Percentiles rank a stretch among this genome's conserved stretches.
Conservation (phyloP, 768 basidiomycete genomes). For the Cystofilobasidium capitatum region DNA sequence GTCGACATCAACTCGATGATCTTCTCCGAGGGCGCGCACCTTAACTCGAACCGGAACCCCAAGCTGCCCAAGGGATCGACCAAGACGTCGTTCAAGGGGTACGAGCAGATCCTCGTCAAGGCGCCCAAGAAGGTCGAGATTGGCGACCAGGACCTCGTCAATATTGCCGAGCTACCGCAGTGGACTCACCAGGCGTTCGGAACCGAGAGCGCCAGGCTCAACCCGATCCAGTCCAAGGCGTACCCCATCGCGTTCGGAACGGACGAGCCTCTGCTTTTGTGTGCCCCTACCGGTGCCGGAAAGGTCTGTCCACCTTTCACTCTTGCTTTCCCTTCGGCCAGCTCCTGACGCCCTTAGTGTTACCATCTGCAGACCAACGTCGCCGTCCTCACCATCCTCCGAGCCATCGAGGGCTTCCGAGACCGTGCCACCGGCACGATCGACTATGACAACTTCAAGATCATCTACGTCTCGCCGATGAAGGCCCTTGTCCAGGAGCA, state of each 20-base stretch:
- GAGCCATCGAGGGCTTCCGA: slow-evolving; percentile 80
- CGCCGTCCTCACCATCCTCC: slow-evolving; percentile 87
- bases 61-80: slow-evolving; percentile 96
- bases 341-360: neutral
- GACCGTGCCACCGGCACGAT: slow-evolving; percentile 68
- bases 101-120: slow-evolving; percentile 95
- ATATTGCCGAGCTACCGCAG: slow-evolving; percentile 59
- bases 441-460: slow-evolving; percentile 84
- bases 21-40: slow-evolving; percentile 89
- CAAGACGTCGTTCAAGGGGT: slow-evolving; percentile 91
- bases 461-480: slow-evolving; percentile 97
- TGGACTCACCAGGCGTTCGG: slow-evolving; percentile 82
- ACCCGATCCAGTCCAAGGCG: slow-evolving; percentile 84
- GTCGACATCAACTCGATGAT: slow-evolving; percentile 89
- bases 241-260: slow-evolving; percentile 89
- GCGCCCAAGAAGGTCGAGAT: slow-evolving; percentile 63
- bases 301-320: slow-evolving; percentile 53
- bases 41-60: slow-evolving; percentile 98
- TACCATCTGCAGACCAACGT: slow-evolving; percentile 70
- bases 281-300: slow-evolving; percentile 96
- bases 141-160: slow-evolving; percentile 51
- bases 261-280: slow-evolving; percentile 87
- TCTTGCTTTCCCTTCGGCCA: neutral
- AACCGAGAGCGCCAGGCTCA: slow-evolving; percentile 47
- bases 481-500: slow-evolving; percentile 98